Conservation (phyloP, 2,329 filamentous ascomycete genomes). For the Corynespora cassiicola region DNA sequence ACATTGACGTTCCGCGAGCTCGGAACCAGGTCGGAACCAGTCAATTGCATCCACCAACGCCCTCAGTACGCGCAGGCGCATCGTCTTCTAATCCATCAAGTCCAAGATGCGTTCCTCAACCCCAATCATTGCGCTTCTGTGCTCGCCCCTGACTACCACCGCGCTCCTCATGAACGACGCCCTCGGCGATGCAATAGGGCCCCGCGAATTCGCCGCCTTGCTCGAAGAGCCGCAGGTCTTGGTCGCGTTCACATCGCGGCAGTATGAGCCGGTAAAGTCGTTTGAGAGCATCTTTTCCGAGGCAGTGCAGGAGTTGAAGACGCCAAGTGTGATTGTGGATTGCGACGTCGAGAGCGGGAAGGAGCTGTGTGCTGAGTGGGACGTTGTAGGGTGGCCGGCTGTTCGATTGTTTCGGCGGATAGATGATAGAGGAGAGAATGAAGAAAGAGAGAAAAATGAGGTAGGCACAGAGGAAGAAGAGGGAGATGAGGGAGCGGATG, state of each 20-base stretch:
- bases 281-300: slow-evolving; percentile 18
- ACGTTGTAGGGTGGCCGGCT: slow-evolving; percentile 29
- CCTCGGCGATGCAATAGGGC: too few species aligned
- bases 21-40: too few species aligned
- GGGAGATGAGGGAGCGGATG: background rate
- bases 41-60: too few species aligned
- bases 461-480: slow-evolving; percentile 3
- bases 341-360: slow-evolving; percentile 22
- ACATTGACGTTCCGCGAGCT: too few species aligned
- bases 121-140: too few species aligned
- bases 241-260: slow-evolving; percentile 22
- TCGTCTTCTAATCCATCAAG: too few species aligned
- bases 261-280: slow-evolving; percentile 8
- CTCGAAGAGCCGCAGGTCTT: slow-evolving; percentile 7
- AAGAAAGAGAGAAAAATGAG: background rate
- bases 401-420: slow-evolving; percentile 19
- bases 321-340: slow-evolving; percentile 20
- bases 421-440: background rate
- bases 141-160: too few species aligned
- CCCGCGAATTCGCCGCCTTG: too few species aligned
- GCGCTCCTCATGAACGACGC: too few species aligned
- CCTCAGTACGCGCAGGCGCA: too few species aligned
- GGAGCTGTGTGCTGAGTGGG: slow-evolving; percentile 24
- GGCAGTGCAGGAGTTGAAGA: slow-evolving; percentile 9
- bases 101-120: too few species aligned